Evolutionary conservation across 805 yeast genomes (phyloP).

Genomic region (Candida vaughaniae): DNA sequence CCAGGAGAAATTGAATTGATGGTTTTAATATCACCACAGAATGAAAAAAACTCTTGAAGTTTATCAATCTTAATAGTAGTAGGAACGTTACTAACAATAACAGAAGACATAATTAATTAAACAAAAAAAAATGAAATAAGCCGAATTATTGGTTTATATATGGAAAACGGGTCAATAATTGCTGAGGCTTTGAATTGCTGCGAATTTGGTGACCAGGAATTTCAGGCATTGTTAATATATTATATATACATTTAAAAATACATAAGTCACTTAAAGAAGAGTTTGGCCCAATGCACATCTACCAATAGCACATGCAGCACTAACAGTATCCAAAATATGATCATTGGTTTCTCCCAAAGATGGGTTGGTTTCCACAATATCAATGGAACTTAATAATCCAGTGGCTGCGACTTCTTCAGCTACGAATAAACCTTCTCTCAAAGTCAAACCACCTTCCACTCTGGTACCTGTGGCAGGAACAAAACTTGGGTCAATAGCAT

Average conservation of each 20-base stretch:
- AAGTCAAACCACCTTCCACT: slow-evolving; percentile 91
- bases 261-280: slow-evolving; percentile 60
- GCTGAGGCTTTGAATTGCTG: slow-evolving; percentile 7
- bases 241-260: too few species aligned
- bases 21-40: slow-evolving; percentile 58
- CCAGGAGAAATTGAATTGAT: slow-evolving; percentile 31
- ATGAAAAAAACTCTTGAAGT: slow-evolving; percentile 65
- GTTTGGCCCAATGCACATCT: slow-evolving; percentile 96
- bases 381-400: slow-evolving; percentile 85
- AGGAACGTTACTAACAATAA: slow-evolving; percentile 43
- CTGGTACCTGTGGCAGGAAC: slow-evolving; percentile 99
- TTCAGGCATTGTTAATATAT: not conserved
- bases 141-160: too few species aligned
- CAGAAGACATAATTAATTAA: slow-evolving; percentile 5
- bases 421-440: slow-evolving; percentile 90
- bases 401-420: slow-evolving; percentile 91
- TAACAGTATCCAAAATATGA: slow-evolving; percentile 79
- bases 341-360: slow-evolving; percentile 72
- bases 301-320: slow-evolving; percentile 87
- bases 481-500: slow-evolving; percentile 90
- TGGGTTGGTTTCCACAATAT: slow-evolving; percentile 93
- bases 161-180: too few species aligned
- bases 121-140: not conserved
- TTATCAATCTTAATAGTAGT: slow-evolving; percentile 47
- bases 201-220: slow-evolving; percentile 3